These are phyloP conservation scores for Rhynchosporium agropyri DNA, from an alignment of 2,329 filamentous ascomycete species.

Conservation along the genomic window DNA sequence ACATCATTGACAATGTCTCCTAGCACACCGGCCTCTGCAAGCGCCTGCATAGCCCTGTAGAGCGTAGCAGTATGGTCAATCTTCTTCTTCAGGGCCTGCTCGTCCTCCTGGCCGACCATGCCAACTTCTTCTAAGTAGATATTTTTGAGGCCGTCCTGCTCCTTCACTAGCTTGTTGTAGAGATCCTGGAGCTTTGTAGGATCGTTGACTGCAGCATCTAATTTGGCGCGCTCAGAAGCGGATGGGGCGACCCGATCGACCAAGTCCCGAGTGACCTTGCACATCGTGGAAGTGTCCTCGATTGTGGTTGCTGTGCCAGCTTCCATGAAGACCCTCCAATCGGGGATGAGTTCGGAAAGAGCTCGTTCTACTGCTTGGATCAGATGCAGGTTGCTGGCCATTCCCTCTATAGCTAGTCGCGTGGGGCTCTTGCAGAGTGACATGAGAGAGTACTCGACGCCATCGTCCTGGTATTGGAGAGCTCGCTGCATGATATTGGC, in stretches of 20 bases:
- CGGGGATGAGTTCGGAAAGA: conserved; percentile 45
- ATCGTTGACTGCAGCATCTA: conserved; percentile 28
- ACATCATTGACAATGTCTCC: conserved; percentile 43
- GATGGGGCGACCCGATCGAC: background rate
- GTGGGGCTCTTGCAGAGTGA: conserved; percentile 72
- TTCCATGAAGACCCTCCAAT: conserved; percentile 48
- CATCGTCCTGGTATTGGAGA: conserved; percentile 64
- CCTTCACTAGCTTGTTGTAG: conserved; percentile 46
- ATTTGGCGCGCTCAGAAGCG: conserved; percentile 11
- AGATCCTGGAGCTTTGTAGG: conserved; percentile 42
- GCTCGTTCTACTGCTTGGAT: conserved; percentile 46
- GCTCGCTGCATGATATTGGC: conserved; percentile 70
- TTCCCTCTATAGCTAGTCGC: conserved; percentile 37
- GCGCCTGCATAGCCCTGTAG: conserved; percentile 67
- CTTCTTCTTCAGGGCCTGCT: conserved; percentile 56
- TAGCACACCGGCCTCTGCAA: conserved; percentile 68
- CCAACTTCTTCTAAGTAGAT: conserved; percentile 54
- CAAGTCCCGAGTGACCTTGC: conserved; percentile 9
- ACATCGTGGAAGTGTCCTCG: conserved; percentile 18
- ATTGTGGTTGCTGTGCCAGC: conserved; percentile 13
- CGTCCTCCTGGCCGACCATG: conserved; percentile 51
- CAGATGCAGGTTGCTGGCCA: conserved; percentile 49
- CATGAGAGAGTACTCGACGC: conserved; percentile 75
- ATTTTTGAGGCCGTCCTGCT: conserved; percentile 48
- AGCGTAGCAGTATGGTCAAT: conserved; percentile 72